These are phyloP conservation scores for Ilex asprella DNA, from an alignment of 257 asterid species.

Conservation along the genomic window DNA sequence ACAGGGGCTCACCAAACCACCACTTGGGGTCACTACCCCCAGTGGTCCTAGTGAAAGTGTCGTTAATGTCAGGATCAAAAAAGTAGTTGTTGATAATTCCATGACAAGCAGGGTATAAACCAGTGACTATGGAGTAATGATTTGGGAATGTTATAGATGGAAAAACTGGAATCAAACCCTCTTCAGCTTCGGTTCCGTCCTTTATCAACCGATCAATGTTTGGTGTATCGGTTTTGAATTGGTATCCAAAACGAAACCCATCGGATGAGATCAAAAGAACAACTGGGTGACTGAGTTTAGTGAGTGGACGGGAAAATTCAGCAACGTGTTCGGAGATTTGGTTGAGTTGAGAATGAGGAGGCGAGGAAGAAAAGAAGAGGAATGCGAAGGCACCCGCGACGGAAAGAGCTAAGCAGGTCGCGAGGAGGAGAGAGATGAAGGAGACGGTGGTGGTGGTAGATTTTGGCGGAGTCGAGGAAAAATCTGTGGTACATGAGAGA, in stretches of 20 bases:
- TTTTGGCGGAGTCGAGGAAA: background rate
- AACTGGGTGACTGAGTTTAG: slow-evolving; percentile 48
- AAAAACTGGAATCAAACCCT: slow-evolving; percentile 62
- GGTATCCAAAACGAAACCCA: slow-evolving; percentile 75
- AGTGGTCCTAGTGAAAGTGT: slow-evolving; percentile 40
- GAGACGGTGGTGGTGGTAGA: background rate
- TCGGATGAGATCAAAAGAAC: slow-evolving; percentile 59
- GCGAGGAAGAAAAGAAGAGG: slow-evolving; percentile 25
- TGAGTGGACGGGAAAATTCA: slow-evolving; percentile 33
- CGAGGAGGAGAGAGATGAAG: slow-evolving; percentile 9
- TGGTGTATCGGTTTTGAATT: slow-evolving; percentile 51
- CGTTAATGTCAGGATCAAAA: slow-evolving; percentile 43
- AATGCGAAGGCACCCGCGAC: slow-evolving; percentile 46
- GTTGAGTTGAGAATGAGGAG: slow-evolving; percentile 7
- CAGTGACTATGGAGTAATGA: slow-evolving; percentile 71
- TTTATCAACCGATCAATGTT: slow-evolving; percentile 38
- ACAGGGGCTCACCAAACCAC: slow-evolving; percentile 84
- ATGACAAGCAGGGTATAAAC: slow-evolving; percentile 65
- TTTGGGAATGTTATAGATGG: slow-evolving; percentile 73
- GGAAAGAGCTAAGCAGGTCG: slow-evolving; percentile 36
- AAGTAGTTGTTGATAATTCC: slow-evolving; percentile 61
- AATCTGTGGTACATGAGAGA: too few species aligned
- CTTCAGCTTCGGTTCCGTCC: slow-evolving; percentile 61
- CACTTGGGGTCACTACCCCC: slow-evolving; percentile 49
- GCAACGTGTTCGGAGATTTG: background rate